These are phyloP conservation scores for Rhizophagus clarus DNA, from an alignment of 192 early-diverging fungal species.

Conservation along the genomic window DNA sequence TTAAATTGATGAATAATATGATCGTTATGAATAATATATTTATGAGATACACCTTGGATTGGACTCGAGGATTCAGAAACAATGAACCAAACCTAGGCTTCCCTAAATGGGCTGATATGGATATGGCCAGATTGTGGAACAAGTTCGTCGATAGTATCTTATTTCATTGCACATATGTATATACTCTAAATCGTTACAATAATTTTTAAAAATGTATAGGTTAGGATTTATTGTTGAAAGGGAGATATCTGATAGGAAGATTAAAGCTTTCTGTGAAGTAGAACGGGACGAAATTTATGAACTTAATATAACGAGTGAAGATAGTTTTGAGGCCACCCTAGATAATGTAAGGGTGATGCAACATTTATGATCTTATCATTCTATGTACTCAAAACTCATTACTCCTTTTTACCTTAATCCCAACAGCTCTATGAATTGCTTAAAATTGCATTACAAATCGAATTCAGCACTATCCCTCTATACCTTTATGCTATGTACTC, in stretches of 20 bases:
- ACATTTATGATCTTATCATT: not conserved
- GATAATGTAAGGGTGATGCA: not conserved
- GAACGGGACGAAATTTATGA: not conserved
- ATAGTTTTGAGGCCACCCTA: not conserved
- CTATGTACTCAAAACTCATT: not conserved
- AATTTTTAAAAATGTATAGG: conserved; percentile 11
- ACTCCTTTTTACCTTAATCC: not conserved
- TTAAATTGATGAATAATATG: too few relatives aligned
- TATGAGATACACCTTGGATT: not conserved
- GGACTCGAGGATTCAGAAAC: conserved; percentile 20
- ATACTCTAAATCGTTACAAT: not conserved
- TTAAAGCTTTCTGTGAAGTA: conserved; percentile 12
- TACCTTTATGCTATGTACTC: conserved; percentile 28
- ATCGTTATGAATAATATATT: not conserved
- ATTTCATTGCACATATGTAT: too few relatives aligned
- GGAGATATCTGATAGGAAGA: not conserved
- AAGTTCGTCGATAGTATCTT: conserved; percentile 1
- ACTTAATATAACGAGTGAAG: not conserved
- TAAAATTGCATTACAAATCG: conserved; percentile 10
- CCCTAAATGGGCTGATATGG: conserved; percentile 27
- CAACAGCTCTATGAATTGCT: conserved; percentile 8
- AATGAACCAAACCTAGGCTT: not conserved
- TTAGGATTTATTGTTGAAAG: conserved; percentile 29
- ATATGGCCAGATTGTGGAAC: conserved; percentile 11
- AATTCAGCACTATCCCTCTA: conserved; percentile 24